Conservation (phyloP, 129 eudicot species). For the Deinandra increscens region DNA sequence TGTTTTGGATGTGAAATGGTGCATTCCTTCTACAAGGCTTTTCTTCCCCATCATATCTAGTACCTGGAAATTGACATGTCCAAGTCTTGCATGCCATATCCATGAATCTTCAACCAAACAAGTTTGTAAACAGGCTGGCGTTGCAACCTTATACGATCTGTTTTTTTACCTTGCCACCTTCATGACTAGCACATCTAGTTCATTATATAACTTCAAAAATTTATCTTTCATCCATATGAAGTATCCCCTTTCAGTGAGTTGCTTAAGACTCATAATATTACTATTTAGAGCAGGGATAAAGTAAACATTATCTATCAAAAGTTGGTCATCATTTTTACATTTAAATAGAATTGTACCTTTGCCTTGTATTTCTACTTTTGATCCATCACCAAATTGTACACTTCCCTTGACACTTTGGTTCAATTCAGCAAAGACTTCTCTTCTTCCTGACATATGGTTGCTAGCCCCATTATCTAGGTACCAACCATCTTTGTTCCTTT, state of each 20-base stretch:
- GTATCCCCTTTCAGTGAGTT: background rate
- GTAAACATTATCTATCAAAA: background rate
- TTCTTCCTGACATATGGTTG: background rate
- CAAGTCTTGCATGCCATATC: background rate
- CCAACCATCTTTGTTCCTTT: background rate
- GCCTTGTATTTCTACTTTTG: background rate
- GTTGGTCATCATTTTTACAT: background rate
- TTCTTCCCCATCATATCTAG: background rate
- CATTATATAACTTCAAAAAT: background rate
- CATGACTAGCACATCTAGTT: background rate
- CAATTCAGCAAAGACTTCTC: background rate
- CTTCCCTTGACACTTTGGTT: background rate
- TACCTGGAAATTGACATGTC: background rate
- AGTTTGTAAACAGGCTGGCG: background rate
- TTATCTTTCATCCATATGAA: background rate
- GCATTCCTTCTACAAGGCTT: background rate
- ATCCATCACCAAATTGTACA: background rate
- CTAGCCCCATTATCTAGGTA: background rate
- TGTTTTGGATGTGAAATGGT: background rate
- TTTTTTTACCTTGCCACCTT: background rate
- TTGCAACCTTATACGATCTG: too few relatives aligned
- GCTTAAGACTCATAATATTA: background rate
- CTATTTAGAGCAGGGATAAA: background rate
- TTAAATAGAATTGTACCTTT: background rate
- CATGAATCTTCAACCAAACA: too few relatives aligned